phyloP scores from a whole-genome alignment of 169 alveolate species.

The Plasmodium billcollinsi region DNA sequence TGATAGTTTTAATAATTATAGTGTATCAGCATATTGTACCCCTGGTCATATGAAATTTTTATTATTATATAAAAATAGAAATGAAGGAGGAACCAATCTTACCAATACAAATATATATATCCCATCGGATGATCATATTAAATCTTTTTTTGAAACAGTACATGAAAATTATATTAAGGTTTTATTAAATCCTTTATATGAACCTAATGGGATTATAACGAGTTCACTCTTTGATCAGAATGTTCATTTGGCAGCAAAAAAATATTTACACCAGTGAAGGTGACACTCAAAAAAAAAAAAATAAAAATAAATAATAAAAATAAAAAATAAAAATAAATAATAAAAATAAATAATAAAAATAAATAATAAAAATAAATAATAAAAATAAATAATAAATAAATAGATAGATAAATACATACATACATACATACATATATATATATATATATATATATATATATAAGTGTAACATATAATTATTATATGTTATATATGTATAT shows the following conservation, averaged over 20 bases:
- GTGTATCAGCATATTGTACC: slow-evolving; percentile 92
- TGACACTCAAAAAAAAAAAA: background rate
- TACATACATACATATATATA: background rate
- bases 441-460: too few relatives aligned
- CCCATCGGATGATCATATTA: slow-evolving; percentile 87
- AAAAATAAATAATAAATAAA: background rate
- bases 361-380: background rate
- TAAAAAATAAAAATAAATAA: background rate
- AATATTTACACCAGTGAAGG: slow-evolving; percentile 24
- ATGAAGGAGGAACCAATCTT: slow-evolving; percentile 14
- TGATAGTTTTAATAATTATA: slow-evolving; percentile 88
- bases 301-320: slow-evolving; percentile 3
- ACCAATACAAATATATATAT: slow-evolving; percentile 72
- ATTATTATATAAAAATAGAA: slow-evolving; percentile 84
- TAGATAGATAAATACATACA: background rate
- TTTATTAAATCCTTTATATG: slow-evolving; percentile 84
- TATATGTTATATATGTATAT: too few relatives aligned
- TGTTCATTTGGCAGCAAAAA: slow-evolving; percentile 63
- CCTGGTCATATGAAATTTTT: slow-evolving; percentile 87
- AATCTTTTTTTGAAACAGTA: slow-evolving; percentile 86
- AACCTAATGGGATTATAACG: slow-evolving; percentile 79
- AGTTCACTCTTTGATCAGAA: slow-evolving; percentile 78
- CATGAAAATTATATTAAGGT: slow-evolving; percentile 89
- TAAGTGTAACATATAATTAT: too few relatives aligned
- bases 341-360: background rate